Base-by-base conservation (phyloP, 2,329 filamentous ascomycete species). In the Coniochaeta sp. region DNA sequence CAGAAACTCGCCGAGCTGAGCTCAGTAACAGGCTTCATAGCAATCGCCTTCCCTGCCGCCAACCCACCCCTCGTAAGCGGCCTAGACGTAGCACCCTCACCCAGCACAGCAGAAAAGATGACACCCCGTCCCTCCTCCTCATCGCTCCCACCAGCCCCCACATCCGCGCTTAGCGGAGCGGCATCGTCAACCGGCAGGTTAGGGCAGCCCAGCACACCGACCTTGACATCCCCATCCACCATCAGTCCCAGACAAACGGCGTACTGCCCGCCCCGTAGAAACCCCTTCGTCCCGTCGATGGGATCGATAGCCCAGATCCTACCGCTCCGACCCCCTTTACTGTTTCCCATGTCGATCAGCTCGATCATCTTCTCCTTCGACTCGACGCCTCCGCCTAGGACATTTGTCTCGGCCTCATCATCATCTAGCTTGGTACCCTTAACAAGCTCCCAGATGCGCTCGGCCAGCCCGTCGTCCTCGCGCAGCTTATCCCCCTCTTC, bases 271-370 rank as follows among this genome's bases (percentile, higher is more conserved):
- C 94, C 94, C 56, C 95, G 83, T 55, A 99, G 76, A 74, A 99
- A 99, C 27, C 94, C 95, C 74, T 96, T 96, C 51, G 94, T 99
- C 58, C 94, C 94, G 69, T 99, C 94, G 56, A 99, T 96, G 54
- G 94, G 94, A 70, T 99, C 94, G 52, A 99, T 84, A 35, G 92
- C 89, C 94, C 94, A 99, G 68, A 97, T 89, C 59, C 94, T 79
- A 56, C 90, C 91, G 58, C 75, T 78, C 55, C 72, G 68, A 26
- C 90, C 90, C 54, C 90, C 90, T 52, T 79, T 71, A 69, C 85
- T 89, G 65, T 80, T 81, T 38, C 86, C 86, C 55, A 71, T 69
- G 71, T 89, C 86, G 58, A 89, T 83, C 33, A 85, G 71, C 57
- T 81, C 75, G 55, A 87, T 67, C 83, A 88, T 84, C 33, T 76